Base-by-base conservation (phyloP, 2,329 filamentous ascomycete species). In the Aspergillus bombycis region DNA sequence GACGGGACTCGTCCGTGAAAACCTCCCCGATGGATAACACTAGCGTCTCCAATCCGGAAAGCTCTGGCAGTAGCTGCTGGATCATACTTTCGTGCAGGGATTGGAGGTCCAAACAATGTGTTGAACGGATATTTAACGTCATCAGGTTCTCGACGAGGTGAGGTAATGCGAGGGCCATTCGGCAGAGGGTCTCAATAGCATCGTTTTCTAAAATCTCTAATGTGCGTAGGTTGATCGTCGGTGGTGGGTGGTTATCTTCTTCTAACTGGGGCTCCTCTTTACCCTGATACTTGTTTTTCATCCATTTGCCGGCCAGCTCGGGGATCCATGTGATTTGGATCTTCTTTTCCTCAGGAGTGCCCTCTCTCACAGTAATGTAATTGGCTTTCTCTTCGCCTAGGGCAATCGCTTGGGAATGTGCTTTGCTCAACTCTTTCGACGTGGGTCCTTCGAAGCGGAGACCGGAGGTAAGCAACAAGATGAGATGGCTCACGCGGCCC, bases 201-300 rank as follows among this genome's bases (percentile, higher is more conserved):
- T 73, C 71, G 38, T 73, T 72, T 38, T 73, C 69, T n/a, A 68
- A 58, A 30, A 74, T 74, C 28, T 74, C 72, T 16, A 74, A 41
- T 5, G 58, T 70, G 8, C 52, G 32, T n/a, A 73, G 32, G 26
- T 65, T 65, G 52, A 46, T 10, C 32, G 38, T 38, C 45, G 34
- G n/a, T n/a, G 52, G 52, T 11, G 32, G n/a, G 21, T 23, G 32
- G n/a, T 54, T 53, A 10, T 53, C 38, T 32, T 30, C 16, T 19
- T 36, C 26, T 11, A 28, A n/a, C 14, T 28, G 55, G n/a, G 2
- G 3, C n/a, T 43, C 19, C 4, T 30, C 34, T n/a, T 53, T 28
- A 11, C 26, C 28, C 4, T 53, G 21, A 53, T 68, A 65, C 26
- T 64, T 59, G n/a, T 68, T 57, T 2, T 50, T 36, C 61, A 71